Percentiles rank a stretch among this genome's conserved stretches.
These are phyloP conservation scores for Colletotrichum plurivorum DNA, from an alignment of 2,329 filamentous ascomycete species.

Conservation along the genomic window DNA sequence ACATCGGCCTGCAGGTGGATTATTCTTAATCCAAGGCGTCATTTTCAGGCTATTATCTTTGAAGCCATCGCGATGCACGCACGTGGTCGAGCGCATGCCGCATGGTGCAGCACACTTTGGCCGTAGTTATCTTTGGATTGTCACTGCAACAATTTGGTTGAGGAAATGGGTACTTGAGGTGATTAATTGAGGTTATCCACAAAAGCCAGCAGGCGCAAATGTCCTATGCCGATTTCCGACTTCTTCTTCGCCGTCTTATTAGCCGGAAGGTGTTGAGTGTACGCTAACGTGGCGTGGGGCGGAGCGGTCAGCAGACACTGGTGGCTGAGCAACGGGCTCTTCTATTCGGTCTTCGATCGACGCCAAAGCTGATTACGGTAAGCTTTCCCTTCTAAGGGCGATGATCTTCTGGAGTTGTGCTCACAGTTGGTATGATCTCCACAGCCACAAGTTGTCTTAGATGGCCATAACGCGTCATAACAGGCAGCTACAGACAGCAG, in stretches of 20 bases:
- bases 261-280: background rate
- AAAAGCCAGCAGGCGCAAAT: too few relatives aligned
- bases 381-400: background rate
- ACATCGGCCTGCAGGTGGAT: background rate
- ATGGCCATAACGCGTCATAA: too few relatives aligned
- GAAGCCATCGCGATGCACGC: background rate
- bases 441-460: too few relatives aligned
- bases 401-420: background rate
- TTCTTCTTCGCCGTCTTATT: background rate
- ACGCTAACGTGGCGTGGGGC: background rate
- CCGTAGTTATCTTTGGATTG: too few relatives aligned
- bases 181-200: too few relatives aligned
- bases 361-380: background rate
- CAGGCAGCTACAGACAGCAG: too few relatives aligned
- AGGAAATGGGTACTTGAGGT: too few relatives aligned
- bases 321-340: background rate
- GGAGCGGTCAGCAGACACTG: background rate
- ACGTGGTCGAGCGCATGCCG: background rate
- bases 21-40: background rate
- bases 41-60: background rate
- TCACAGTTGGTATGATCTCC: too few relatives aligned
- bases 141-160: too few relatives aligned
- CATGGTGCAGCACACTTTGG: too few relatives aligned
- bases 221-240: too few relatives aligned
- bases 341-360: background rate